phyloP scores from a whole-genome alignment of 768 basidiomycete genomes.

The Royoungia palumana region DNA sequence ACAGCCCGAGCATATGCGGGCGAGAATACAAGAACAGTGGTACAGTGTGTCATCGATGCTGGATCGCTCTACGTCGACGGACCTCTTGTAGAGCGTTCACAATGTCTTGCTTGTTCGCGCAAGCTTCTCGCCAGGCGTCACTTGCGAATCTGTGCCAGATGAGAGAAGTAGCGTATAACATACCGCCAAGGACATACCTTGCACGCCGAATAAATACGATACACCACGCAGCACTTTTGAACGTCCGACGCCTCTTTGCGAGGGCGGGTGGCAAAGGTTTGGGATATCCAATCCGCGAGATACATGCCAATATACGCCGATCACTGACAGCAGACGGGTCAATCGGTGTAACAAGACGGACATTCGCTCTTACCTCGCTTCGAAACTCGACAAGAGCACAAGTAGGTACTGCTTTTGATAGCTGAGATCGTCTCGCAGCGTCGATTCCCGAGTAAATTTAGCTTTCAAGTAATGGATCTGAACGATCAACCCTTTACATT shows the following conservation, averaged over 20 bases:
- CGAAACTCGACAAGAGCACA: conserved; percentile 62
- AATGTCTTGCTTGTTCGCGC: conserved; percentile 57
- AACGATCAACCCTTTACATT: conserved; percentile 86
- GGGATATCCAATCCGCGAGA: conserved; percentile 69
- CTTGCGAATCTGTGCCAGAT: conserved; percentile 50
- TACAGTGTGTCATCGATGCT: conserved; percentile 10
- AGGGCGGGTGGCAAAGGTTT: conserved; percentile 41
- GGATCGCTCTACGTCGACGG: conserved; percentile 44
- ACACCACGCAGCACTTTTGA: conserved; percentile 55
- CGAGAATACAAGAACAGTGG: neutral
- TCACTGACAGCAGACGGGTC: conserved; percentile 42
- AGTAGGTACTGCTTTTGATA: conserved; percentile 91
- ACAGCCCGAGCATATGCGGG: conserved; percentile 4
- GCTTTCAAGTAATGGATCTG: conserved; percentile 92
- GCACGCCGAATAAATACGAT: conserved; percentile 64
- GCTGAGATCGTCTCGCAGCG: conserved; percentile 68
- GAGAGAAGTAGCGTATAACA: conserved; percentile 6
- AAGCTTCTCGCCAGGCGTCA: conserved; percentile 60
- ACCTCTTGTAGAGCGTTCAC: conserved; percentile 69
- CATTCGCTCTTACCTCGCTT: conserved; percentile 54
- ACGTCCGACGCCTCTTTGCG: conserved; percentile 41
- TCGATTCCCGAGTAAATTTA: conserved; percentile 82
- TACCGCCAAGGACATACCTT: conserved; percentile 44
- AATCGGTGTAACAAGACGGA: neutral
- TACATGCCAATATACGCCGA: conserved; percentile 67